Percentiles rank a stretch among this genome's conserved stretches.
phyloP scores from a whole-genome alignment of 23 red algal genomes.

The Cyanidiococcus yangmingshanensis region DNA sequence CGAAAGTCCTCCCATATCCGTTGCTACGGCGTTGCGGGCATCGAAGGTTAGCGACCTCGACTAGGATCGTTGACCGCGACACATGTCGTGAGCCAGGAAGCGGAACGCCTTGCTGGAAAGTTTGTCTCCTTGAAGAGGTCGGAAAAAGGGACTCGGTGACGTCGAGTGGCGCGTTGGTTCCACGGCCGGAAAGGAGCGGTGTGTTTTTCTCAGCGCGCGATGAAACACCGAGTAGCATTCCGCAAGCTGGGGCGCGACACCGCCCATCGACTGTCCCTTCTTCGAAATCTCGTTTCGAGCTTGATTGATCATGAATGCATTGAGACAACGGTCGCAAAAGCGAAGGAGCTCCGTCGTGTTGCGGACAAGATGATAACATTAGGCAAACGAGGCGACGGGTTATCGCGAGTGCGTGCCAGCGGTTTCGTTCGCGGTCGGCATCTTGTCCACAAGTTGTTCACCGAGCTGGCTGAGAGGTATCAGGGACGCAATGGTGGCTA shows the following conservation, averaged over 20 bases:
- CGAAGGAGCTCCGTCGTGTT: constrained; percentile 74
- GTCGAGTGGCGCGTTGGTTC: too few species aligned
- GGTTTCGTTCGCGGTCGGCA: constrained; percentile 38
- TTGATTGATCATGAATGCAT: constrained; percentile 77
- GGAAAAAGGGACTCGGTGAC: too few species aligned
- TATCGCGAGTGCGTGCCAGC: constrained; percentile 21
- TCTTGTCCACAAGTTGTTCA: constrained; percentile 44
- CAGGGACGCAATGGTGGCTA: constrained; percentile 59
- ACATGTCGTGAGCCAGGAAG: too few species aligned
- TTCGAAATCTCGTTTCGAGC: constrained; percentile 62
- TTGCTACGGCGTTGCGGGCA: too few species aligned
- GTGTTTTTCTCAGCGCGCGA: too few species aligned
- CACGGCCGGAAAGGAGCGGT: too few species aligned
- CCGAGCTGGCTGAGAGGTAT: constrained; percentile 45
- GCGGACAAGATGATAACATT: constrained; percentile 65
- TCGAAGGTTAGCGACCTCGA: too few species aligned
- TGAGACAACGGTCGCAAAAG: constrained; percentile 84
- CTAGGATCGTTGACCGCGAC: too few species aligned
- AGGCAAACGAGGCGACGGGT: constrained; percentile 36
- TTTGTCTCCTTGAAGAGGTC: too few species aligned
- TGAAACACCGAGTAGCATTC: constrained; percentile 44
- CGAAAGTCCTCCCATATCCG: too few species aligned
- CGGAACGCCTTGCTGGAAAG: too few species aligned
- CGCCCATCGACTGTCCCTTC: constrained; percentile 45
- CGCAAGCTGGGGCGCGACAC: constrained; percentile 45